Base-by-base conservation (phyloP, 805 yeast genomes). In the Kuraishia piskuri region DNA sequence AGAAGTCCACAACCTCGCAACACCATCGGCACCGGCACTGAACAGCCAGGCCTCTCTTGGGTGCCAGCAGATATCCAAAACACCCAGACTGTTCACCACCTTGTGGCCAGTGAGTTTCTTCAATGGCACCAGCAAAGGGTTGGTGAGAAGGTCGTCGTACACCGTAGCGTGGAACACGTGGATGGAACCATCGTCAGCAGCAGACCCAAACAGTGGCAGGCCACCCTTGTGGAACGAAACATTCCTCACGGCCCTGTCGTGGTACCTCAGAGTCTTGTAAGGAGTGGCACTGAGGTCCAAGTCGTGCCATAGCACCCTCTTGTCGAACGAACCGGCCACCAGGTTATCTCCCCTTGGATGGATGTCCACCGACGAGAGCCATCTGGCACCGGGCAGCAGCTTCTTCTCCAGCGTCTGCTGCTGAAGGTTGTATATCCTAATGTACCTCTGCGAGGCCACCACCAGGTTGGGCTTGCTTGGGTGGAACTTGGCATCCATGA, bases 11-110 rank as follows among this genome's bases (percentile, higher is more conserved):
- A 94, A 73, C 64, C 96, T 83, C 5, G 97, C 98, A 46, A 90
- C 83, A 56, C 96, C 90, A 70, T 94, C 99, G 22, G 98, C 98
- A 62, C 98, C 99, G 10, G 96, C 89, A 66, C 94, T 85, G 68
- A 94, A 90, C 65, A 94, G 76, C 99, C 99, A 94, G 0, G 99
- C 97, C 72, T 94, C 98, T 62, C 85, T 83, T 59, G 98, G 98
- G 76, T 94, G 99, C 99, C 99, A 94, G 50, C 81, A 80, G 50
- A 87, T 80, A 64, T 84, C 86, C 64, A 94, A 76, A 17, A 94
- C 96, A 65, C 99, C 99, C 54, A 94, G 73, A 64, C 87, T 85
- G 61, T 81, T 80, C 21, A 82, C 73, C 49, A 90, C 78, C 67
- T 86, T 84, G 71, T 94, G 99, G 10, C 98, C 99, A 48, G 86